Evolutionary conservation across 179 eudicot genomes (phyloP), one percentile per base, ranked within the genome.

Genomic region (Patellifolia procumbens): DNA sequence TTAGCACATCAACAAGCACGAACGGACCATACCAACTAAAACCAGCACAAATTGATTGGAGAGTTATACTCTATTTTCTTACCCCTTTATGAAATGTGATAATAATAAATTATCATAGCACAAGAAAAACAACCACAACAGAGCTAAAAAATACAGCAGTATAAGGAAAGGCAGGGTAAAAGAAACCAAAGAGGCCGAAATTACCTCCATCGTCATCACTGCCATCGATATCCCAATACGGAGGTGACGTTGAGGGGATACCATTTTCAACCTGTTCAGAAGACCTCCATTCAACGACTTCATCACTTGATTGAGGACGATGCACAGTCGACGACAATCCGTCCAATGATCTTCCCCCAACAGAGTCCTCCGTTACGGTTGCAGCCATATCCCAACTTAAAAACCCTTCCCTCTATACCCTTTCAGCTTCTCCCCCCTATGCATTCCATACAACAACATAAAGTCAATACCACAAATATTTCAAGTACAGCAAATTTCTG

Each of bases 171-270:
- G 68, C 24, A 22, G 7, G 12, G 12, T 20, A 66, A 8, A 76
- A 56, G n/a, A 11, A 43, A 43, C 15, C n/a, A 16, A 17, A 9
- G 5, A 17, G 3, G 67, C 51, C 22, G 9, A 63, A 52, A 65
- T 69, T 88, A 94, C 93, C 92, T 82, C 90, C 82, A 72, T 89
- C 94, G 61, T 90, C 92, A 31, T 91, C 96, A 77, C 86, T 83
- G 51, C 87, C 91, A 59, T 91, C 95, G 45, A 86, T 87, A 78
- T 93, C 98, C 97, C 98, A 92, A 70, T 87, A 91, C 22, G 97
- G 92, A 26, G 93, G 98, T 26, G 96, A 90, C 70, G 98, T 94
- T 2, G 98, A 94, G n/a, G 98, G 92, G 43, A 71, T 81, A 46
- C 88, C 91, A 83, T 84, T 89, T 73, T 89, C 92, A 80, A 92